These are phyloP conservation scores for Crassisporium funariophilum DNA, from an alignment of 768 basidiomycete genomes.

Conservation along the genomic window DNA sequence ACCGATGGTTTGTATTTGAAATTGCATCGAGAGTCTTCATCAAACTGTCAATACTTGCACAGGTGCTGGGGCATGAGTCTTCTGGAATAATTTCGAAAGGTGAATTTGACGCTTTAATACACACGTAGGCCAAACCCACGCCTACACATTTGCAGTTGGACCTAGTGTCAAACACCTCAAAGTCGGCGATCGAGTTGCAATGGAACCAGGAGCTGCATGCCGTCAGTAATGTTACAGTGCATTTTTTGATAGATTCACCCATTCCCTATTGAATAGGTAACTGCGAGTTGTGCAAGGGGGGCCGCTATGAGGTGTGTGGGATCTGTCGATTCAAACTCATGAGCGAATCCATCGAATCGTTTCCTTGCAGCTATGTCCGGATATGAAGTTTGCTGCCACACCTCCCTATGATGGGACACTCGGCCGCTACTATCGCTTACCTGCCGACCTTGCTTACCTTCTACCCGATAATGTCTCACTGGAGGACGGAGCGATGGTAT, in stretches of 20 bases:
- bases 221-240: slow-evolving; percentile 35
- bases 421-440: slow-evolving; percentile 81
- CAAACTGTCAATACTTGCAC: not conserved
- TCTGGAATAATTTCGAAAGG: slow-evolving; percentile 76
- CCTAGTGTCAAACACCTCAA: slow-evolving; percentile 74
- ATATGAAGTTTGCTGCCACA: slow-evolving; percentile 89
- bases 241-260: too few species aligned
- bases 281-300: slow-evolving; percentile 84
- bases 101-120: slow-evolving; percentile 22
- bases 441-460: slow-evolving; percentile 80
- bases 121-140: not conserved
- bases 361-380: slow-evolving; percentile 65
- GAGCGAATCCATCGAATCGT: too few species aligned
- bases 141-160: slow-evolving; percentile 54
- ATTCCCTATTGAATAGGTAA: slow-evolving; percentile 33
- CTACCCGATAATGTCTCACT: slow-evolving; percentile 84
- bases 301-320: slow-evolving; percentile 86
- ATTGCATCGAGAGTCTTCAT: not conserved
- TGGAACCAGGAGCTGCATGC: slow-evolving; percentile 91
- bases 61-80: slow-evolving; percentile 94
- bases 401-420: slow-evolving; percentile 94
- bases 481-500: slow-evolving; percentile 94
- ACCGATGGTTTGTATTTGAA: slow-evolving; percentile 61
- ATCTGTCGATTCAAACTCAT: too few species aligned
- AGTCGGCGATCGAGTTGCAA: slow-evolving; percentile 84